Percentiles rank a stretch among this genome's conserved stretches.
Conservation (phyloP, 345 rosid genomes). For the Ceriops decandra region DNA sequence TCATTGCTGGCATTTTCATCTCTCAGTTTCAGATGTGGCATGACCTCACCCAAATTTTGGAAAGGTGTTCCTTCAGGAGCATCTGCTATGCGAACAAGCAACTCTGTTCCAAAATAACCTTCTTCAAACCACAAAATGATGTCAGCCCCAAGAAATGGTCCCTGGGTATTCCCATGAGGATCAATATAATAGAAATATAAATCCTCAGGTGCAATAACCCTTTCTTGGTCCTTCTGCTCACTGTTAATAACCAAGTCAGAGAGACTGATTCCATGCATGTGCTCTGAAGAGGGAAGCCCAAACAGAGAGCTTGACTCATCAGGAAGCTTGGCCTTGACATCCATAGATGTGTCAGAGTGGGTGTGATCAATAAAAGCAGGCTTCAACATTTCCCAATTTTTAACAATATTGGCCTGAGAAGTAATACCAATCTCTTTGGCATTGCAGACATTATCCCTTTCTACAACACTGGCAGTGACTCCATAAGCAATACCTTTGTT, state of each 20-base stretch:
- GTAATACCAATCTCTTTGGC: constrained; percentile 16
- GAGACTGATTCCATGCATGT: background rate
- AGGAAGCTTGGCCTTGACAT: constrained; percentile 13
- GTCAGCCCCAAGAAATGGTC: constrained; percentile 29
- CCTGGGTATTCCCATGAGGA: constrained; percentile 22
- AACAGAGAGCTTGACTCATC: constrained; percentile 16
- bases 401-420: constrained; percentile 9
- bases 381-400: constrained; percentile 23
- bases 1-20: background rate
- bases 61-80: constrained; percentile 24
- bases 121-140: constrained; percentile 26
- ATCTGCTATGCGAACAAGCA: constrained; percentile 24
- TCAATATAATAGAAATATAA: constrained; percentile 21
- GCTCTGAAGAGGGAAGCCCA: constrained; percentile 7
- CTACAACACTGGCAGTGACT: constrained; percentile 1
- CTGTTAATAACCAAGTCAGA: background rate
- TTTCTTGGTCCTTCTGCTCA: background rate
- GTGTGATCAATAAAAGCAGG: constrained; percentile 11
- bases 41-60: constrained; percentile 23
- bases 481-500: constrained; percentile 16
- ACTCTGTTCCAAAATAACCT: constrained; percentile 32
- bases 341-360: constrained; percentile 5
- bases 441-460: constrained; percentile 18
- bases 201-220: constrained; percentile 12
- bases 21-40: constrained; percentile 17